Evolutionary conservation across 345 rosid species (phyloP).

Genomic region (Raphanus raphanistrum): DNA sequence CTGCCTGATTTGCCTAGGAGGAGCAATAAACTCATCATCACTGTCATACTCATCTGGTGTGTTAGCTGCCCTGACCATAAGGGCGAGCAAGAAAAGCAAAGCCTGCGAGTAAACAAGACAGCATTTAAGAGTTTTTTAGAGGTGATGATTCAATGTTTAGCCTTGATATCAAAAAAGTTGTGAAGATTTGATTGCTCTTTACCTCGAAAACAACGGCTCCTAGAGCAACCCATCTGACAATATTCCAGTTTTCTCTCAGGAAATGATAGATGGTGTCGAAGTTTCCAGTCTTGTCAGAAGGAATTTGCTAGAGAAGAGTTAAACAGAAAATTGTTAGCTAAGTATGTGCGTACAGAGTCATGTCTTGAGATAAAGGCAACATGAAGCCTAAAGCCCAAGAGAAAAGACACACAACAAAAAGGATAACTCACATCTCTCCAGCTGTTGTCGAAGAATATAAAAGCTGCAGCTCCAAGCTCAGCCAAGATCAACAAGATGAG

Average conservation of each 20-base stretch:
- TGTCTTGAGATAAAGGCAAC: conserved; percentile 8
- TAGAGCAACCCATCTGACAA: conserved; percentile 89
- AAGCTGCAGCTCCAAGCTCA: conserved; percentile 89
- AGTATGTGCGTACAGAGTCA: not conserved
- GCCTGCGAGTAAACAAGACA: conserved; percentile 56
- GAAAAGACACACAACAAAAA: not conserved
- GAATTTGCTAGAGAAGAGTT: conserved; percentile 60
- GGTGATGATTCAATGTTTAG: not conserved
- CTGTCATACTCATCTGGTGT: conserved; percentile 86
- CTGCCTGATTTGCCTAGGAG: conserved; percentile 78
- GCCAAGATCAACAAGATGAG: conserved; percentile 85
- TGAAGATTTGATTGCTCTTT: conserved; percentile 27
- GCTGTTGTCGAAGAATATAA: conserved; percentile 84
- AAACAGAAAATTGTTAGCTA: conserved; percentile 10
- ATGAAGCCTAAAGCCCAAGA: not conserved
- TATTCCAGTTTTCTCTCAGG: conserved; percentile 76
- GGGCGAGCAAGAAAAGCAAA: conserved; percentile 75
- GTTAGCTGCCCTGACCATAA: conserved; percentile 78
- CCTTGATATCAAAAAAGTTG: not conserved
- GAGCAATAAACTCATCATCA: conserved; percentile 77
- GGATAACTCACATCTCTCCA: conserved; percentile 73
- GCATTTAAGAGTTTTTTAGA: not conserved
- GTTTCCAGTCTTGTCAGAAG: conserved; percentile 81
- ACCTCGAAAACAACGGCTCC: conserved; percentile 88
- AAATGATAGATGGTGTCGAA: conserved; percentile 69